Evolutionary conservation across 768 basidiomycete species (phyloP), one percentile per base, ranked within the genome.

Genomic region (Suillus lakei): DNA sequence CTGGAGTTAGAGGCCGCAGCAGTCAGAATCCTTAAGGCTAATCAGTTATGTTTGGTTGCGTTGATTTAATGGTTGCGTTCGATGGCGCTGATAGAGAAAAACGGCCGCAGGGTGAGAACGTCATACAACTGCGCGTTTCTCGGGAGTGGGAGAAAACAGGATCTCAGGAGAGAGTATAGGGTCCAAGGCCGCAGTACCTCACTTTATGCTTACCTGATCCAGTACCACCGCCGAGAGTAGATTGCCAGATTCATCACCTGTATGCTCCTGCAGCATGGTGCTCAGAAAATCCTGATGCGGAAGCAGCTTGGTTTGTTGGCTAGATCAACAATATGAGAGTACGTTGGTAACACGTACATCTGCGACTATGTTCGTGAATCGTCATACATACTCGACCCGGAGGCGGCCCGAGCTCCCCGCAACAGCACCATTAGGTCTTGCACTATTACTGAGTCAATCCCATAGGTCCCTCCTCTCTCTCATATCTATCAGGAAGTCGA

Each of bases 401-500:
- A n/a, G n/a, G n/a, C n/a, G n/a, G n/a, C n/a, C n/a, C n/a, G 28
- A 56, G 12, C 60, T 64, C 6, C 50, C 61, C 2, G 58, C 38
- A 21, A 56, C 32, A 0, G 55, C 18, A 13, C 53, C 54, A n/a
- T n/a, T n/a, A 36, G 38, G 28, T 28, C 56, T 38, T 54, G 53
- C 12, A 1, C 58, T 1, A 16, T 66, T 55, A n/a, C 13, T 74
- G 75, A 30, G 54, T 65, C 4, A 76, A 69, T 4, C 70, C 75
- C 0, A 67, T 68, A 30, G 78, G 30, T 0, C 75, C 76, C 65
- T 94, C 92, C 65, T 97, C 96, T 50, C 96, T 82, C 97, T 90
- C 64, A 98, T 95, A 77, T 98, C 97, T 74, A 98, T 97, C 64
- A 99, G 82, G 73, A 99, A 99, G 80, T 98, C 97, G 72, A 98